Percentiles rank a stretch among this genome's conserved stretches.
These are phyloP conservation scores for Hypoxylon sp. DNA, from an alignment of 2,329 filamentous ascomycete genomes.

Conservation along the genomic window DNA sequence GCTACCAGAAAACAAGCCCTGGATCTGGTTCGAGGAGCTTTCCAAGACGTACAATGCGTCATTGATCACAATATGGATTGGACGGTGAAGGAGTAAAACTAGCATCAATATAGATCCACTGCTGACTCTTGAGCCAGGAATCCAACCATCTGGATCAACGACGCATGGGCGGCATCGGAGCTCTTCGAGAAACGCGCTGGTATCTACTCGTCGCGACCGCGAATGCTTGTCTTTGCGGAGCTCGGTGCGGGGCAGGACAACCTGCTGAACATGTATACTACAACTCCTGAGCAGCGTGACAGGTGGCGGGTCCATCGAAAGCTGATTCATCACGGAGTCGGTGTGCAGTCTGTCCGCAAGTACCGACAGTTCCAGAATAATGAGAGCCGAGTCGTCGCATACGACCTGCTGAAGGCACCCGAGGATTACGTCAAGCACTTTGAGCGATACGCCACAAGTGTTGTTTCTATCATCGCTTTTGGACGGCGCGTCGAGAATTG, in stretches of 20 bases:
- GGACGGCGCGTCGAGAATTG: slow-evolving; percentile 63
- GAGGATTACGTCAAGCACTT: slow-evolving; percentile 65
- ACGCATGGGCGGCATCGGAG: slow-evolving; percentile 63
- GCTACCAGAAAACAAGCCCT: slow-evolving; percentile 66
- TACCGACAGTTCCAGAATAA: slow-evolving; percentile 68
- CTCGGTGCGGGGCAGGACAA: slow-evolving; percentile 59
- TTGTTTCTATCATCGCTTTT: slow-evolving; percentile 68
- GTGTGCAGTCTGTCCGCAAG: slow-evolving; percentile 66
- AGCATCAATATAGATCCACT: not conserved
- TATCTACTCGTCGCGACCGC: slow-evolving; percentile 64
- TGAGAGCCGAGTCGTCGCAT: slow-evolving; percentile 68
- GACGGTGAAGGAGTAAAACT: slow-evolving; percentile 51
- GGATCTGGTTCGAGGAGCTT: slow-evolving; percentile 68
- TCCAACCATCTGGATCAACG: slow-evolving; percentile 62
- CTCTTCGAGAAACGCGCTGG: slow-evolving; percentile 66
- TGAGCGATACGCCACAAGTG: slow-evolving; percentile 65
- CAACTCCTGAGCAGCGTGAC: slow-evolving; percentile 55
- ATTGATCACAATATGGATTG: slow-evolving; percentile 69
- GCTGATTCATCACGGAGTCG: slow-evolving; percentile 65
- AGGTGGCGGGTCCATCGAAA: slow-evolving; percentile 62
- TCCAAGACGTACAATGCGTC: slow-evolving; percentile 63
- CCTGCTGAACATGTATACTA: slow-evolving; percentile 59
- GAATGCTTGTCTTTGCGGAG: slow-evolving; percentile 62
- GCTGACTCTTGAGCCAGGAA: slow-evolving; percentile 47
- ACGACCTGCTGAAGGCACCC: slow-evolving; percentile 60